Evolutionary conservation across 208 protist species (phyloP), one percentile per base, ranked within the genome.

Genomic region (Naegleria fowleri): DNA sequence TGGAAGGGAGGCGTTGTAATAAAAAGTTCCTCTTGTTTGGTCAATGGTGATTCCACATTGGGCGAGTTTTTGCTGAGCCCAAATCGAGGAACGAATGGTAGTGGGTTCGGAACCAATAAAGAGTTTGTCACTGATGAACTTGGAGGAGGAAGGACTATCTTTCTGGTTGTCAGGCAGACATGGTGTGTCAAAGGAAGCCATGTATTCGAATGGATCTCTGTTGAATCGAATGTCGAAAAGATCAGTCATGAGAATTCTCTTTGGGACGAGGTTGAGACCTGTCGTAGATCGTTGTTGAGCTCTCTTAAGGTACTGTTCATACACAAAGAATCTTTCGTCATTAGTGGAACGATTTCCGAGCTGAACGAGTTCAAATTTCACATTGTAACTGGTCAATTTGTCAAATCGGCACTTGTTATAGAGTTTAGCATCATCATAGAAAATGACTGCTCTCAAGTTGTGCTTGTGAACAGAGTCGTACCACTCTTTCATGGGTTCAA

Each of bases 191-290:
- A 40, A 39, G n/a, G 75, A 36, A 39, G 33, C 13, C 13, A 83
- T 22, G 29, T 40, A 83, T 40, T 83, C 75, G 33, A 83, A 83
- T 36, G 75, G 75, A 83, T 83, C 33, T n/a, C 29, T 83, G 13
- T 83, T 83, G 29, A 83, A 83, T n/a, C 33, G 19, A n/a, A 83
- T 39, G 33, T 83, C 75, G 13, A 83, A 83, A 15, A 83, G 33
- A 83, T 83, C 75, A 83, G 75, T 83, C 75, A 83, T 83, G 7
- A 83, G 13, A 83, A 83, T n/a, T 83, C 75, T 83, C 75, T 83
- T 83, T 83, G 75, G 75, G 11, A 39, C 13, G 1, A 83, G 75
- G 19, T 29, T 67, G 55, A 67, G 55, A 29, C 55, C 55, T 39
- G 19, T 1, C 2, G 75, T n/a, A 5, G 22, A 40, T n/a, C 13